A percentile compares a stretch with the other conserved stretches of the same genome.
Conservation (phyloP, 768 basidiomycete species). For the Amanita pallidorosea region DNA sequence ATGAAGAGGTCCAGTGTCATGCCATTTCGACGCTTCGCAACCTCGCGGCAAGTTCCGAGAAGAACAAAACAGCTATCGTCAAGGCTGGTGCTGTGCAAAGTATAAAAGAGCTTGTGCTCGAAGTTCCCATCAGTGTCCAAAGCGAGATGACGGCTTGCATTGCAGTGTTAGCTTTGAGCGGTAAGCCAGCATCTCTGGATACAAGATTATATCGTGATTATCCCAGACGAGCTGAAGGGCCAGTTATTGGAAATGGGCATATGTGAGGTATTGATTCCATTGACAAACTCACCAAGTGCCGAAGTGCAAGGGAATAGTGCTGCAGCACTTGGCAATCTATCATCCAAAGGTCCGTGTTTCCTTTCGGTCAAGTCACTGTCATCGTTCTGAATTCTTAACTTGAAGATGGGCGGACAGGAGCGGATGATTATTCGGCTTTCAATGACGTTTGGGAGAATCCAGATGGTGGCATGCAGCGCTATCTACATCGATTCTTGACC, state of each 20-base stretch:
- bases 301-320: slow-evolving; percentile 99
- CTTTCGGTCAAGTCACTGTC: neutral
- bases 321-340: slow-evolving; percentile 93
- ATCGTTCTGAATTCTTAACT: slow-evolving; percentile 1
- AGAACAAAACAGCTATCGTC: slow-evolving; percentile 97
- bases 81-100: slow-evolving; percentile 94
- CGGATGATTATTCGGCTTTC: slow-evolving; percentile 93
- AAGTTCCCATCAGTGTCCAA: slow-evolving; percentile 93
- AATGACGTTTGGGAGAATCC: slow-evolving; percentile 98
- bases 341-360: slow-evolving; percentile 70
- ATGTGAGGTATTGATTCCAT: slow-evolving; percentile 91
- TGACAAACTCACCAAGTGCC: slow-evolving; percentile 92
- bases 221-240: slow-evolving; percentile 87
- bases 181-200: slow-evolving; percentile 32
- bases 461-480: slow-evolving; percentile 93
- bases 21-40: slow-evolving; percentile 97
- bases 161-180: slow-evolving; percentile 90
- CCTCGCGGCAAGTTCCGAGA: slow-evolving; percentile 92
- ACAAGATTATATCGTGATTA: neutral
- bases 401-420: slow-evolving; percentile 62
- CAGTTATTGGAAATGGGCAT: slow-evolving; percentile 97
- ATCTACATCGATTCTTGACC: slow-evolving; percentile 87
- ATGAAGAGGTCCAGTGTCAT: slow-evolving; percentile 99
- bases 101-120: slow-evolving; percentile 93
- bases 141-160: slow-evolving; percentile 99